Evolutionary conservation across 805 yeast genomes (phyloP).

Genomic region (Candida andamanensis): DNA sequence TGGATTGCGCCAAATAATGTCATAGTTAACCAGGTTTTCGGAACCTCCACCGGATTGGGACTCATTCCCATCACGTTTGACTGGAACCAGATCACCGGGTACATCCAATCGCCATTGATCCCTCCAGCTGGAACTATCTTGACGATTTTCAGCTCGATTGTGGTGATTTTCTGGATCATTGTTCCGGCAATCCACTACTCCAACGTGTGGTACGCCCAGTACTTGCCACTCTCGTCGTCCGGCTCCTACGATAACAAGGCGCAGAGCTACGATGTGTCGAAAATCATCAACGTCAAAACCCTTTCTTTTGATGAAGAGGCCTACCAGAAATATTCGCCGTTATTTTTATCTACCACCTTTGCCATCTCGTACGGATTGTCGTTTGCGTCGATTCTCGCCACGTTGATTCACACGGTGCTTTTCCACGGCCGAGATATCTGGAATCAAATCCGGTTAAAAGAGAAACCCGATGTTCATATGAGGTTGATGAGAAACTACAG

Average conservation of each 20-base stretch:
- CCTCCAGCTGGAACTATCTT: slow-evolving; percentile 47
- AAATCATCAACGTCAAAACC: slow-evolving; percentile 36
- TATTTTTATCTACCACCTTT: slow-evolving; percentile 54
- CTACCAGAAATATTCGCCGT: slow-evolving; percentile 58
- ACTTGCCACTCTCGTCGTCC: slow-evolving; percentile 49
- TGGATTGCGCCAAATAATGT: slow-evolving; percentile 64
- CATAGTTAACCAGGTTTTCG: slow-evolving; percentile 61
- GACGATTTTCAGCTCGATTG: slow-evolving; percentile 14
- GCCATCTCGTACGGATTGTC: slow-evolving; percentile 54
- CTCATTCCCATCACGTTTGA: slow-evolving; percentile 45
- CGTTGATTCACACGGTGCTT: slow-evolving; percentile 51
- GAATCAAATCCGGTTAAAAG: slow-evolving; percentile 18
- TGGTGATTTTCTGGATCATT: slow-evolving; percentile 49
- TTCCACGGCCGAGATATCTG: slow-evolving; percentile 53
- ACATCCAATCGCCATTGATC: slow-evolving; percentile 57
- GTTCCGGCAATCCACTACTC: slow-evolving; percentile 51
- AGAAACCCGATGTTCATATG: slow-evolving; percentile 37
- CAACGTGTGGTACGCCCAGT: slow-evolving; percentile 55
- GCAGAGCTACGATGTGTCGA: slow-evolving; percentile 43
- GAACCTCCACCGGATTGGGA: slow-evolving; percentile 58
- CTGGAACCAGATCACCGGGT: slow-evolving; percentile 48
- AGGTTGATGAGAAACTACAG: slow-evolving; percentile 47
- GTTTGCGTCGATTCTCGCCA: slow-evolving; percentile 59
- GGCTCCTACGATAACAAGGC: slow-evolving; percentile 49
- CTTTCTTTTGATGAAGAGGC: slow-evolving; percentile 40